These are phyloP conservation scores for Fusarium keratoplasticum DNA, from an alignment of 2,329 filamentous ascomycete species.

Conservation along the genomic window DNA sequence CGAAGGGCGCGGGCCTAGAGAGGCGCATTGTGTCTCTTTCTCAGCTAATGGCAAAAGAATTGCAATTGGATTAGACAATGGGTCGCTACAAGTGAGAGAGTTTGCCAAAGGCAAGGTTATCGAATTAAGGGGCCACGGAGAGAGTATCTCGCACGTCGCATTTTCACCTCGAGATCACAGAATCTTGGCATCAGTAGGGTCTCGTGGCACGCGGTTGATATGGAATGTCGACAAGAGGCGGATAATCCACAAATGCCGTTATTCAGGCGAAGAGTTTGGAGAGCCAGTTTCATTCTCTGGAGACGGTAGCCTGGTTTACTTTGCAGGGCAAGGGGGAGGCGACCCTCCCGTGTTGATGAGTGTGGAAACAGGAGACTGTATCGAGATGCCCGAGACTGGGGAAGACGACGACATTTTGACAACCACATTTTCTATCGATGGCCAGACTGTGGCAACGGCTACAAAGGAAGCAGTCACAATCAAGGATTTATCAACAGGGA, in stretches of 20 bases:
- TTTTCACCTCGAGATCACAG: neutral
- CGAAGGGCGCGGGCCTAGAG: too few species aligned
- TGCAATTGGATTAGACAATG: neutral
- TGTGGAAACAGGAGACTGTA: neutral
- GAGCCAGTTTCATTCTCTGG: neutral
- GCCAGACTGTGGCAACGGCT: neutral
- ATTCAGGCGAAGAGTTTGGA: neutral
- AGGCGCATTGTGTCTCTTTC: neutral
- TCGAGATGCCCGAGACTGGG: neutral
- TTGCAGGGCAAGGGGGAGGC: neutral
- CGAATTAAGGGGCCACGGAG: neutral
- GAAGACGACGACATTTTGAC: accelerated
- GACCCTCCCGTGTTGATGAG: neutral
- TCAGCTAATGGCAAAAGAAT: neutral
- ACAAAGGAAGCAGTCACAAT: neutral
- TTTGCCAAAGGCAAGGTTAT: neutral
- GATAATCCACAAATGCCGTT: neutral
- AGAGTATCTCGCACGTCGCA: neutral
- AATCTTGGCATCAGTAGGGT: neutral
- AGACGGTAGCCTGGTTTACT: too few species aligned
- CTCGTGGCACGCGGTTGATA: neutral
- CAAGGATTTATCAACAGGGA: neutral
- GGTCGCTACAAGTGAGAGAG: neutral
- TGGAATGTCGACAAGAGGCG: neutral
- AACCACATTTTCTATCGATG: neutral